Evolutionary conservation across 768 basidiomycete species (phyloP).

Genomic region (Leccinellum rugosiceps): DNA sequence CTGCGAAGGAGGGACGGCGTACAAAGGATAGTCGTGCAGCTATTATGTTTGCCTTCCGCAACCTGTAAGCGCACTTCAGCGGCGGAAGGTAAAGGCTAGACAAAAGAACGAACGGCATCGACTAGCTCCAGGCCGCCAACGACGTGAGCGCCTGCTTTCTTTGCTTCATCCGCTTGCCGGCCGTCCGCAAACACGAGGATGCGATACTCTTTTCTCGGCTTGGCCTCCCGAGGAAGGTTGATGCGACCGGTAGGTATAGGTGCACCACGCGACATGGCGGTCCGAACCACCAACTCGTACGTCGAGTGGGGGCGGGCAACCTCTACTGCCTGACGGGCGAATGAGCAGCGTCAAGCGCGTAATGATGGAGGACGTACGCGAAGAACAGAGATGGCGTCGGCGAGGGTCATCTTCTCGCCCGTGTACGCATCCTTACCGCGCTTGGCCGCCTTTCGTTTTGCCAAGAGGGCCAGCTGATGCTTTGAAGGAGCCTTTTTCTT

Average conservation of each 20-base stretch:
- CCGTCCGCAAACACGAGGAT: constrained; percentile 96
- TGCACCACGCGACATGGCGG: constrained; percentile 72
- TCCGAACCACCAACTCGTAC: constrained; percentile 79
- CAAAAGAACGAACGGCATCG: constrained; percentile 61
- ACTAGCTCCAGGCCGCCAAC: constrained; percentile 90
- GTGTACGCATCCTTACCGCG: constrained; percentile 55
- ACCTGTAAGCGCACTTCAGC: constrained; percentile 44
- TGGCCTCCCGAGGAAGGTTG: constrained; percentile 78
- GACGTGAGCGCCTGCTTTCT: constrained; percentile 81
- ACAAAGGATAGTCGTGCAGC: constrained; percentile 76
- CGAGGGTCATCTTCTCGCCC: constrained; percentile 61
- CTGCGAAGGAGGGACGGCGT: constrained; percentile 74
- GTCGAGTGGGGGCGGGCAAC: constrained; percentile 72
- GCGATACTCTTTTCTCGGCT: constrained; percentile 63
- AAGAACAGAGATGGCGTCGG: constrained; percentile 65
- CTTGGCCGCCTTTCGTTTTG: constrained; percentile 54
- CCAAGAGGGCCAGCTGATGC: constrained; percentile 65
- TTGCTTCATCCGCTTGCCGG: constrained; percentile 75
- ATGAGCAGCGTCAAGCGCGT: constrained; percentile 3
- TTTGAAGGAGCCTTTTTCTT: constrained; percentile 65
- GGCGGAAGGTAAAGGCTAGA: background rate
- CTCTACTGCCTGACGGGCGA: constrained; percentile 66
- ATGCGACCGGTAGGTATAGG: constrained; percentile 89
- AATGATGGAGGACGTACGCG: constrained; percentile 46
- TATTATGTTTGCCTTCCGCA: constrained; percentile 66